Evolutionary conservation across 495 filamentous ascomycete genomes (phyloP), one percentile per base, ranked within the genome.

Genomic region (Aspergillus asperescens): DNA sequence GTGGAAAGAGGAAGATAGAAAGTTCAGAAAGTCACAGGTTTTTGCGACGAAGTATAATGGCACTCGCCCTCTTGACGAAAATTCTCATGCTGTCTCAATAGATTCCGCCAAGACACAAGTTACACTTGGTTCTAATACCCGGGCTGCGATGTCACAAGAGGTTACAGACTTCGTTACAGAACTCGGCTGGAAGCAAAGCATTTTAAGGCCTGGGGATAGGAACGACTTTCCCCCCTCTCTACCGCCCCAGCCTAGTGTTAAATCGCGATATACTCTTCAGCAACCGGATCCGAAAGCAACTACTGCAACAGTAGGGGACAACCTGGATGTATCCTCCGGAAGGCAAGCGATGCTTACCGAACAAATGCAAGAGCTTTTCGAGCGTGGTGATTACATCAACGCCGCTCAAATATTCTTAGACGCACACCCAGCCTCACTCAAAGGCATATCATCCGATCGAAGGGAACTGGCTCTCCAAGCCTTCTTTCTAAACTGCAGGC

Each of bases 341-440:
- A 19, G 34, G 15, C 15, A 59, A 9, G 13, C 12, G n/a, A 40
- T 54, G 4, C 19, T 57, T 18, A n/a, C 32, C 10, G 25, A 32
- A 23, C 40, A 47, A 23, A 55, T 66, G 32, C 48, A 54, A 40
- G 28, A 41, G 7, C 48, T 68, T 41, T 37, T 71, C 1, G 45
- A 60, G 1, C 23, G 54, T 10, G 56, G 58, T 12, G 46, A 49
- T 29, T 60, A 64, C 9, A 70, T 76, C 5, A 66, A 71, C n/a
- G 71, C 70, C 15, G 70, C 70, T 15, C 66, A 72, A 51, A 5
- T 73, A 35, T 72, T 73, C 48, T 44, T 74, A 28, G 62, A 67
- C 16, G 44, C 29, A n/a, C 58, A 63, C 9, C 57, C 60, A 34
- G 34, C 54, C 8, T 39, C 38, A 3, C 25, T 52, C 7, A 45